A percentile compares a stretch with the other conserved stretches of the same genome.
Evolutionary conservation across 345 rosid species (phyloP).

Genomic region (Stellera chamaejasme): DNA sequence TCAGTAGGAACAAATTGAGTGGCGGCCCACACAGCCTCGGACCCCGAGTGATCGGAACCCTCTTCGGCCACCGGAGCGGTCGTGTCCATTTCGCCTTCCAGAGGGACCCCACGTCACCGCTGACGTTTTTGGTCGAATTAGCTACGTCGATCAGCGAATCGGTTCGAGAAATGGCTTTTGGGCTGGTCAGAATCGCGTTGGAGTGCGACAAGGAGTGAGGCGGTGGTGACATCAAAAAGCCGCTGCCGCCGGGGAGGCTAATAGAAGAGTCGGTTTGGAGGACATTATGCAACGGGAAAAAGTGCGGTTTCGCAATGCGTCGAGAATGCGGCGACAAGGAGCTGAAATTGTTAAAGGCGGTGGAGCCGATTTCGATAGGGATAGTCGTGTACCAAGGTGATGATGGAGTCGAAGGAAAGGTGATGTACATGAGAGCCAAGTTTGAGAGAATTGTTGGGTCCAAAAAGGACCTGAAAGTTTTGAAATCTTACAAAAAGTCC

Average conservation of each 20-base stretch:
- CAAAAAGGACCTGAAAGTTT: too few relatives aligned
- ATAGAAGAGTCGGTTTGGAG: conserved; percentile 88
- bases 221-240: conserved; percentile 28
- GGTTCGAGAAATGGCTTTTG: conserved; percentile 97
- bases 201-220: conserved; percentile 59
- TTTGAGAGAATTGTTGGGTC: conserved; percentile 94
- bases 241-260: conserved; percentile 44
- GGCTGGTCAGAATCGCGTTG: conserved; percentile 83
- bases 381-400: conserved; percentile 86
- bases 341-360: conserved; percentile 66
- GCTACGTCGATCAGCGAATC: conserved; percentile 86
- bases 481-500: too few relatives aligned
- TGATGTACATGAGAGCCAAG: conserved; percentile 91
- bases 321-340: conserved; percentile 74
- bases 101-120: conserved; percentile 67
- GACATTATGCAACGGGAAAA: conserved; percentile 93
- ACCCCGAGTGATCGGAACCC: conserved; percentile 74
- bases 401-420: conserved; percentile 28
- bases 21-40: conserved; percentile 43
- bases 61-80: conserved; percentile 80
- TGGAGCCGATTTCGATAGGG: conserved; percentile 95
- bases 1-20: conserved; percentile 39
- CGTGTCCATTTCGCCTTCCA: conserved; percentile 95
- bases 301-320: conserved; percentile 74
- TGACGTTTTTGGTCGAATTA: conserved; percentile 78